Conservation (phyloP, 1,139 yeast genomes). For the Geotrichum europaeum region DNA sequence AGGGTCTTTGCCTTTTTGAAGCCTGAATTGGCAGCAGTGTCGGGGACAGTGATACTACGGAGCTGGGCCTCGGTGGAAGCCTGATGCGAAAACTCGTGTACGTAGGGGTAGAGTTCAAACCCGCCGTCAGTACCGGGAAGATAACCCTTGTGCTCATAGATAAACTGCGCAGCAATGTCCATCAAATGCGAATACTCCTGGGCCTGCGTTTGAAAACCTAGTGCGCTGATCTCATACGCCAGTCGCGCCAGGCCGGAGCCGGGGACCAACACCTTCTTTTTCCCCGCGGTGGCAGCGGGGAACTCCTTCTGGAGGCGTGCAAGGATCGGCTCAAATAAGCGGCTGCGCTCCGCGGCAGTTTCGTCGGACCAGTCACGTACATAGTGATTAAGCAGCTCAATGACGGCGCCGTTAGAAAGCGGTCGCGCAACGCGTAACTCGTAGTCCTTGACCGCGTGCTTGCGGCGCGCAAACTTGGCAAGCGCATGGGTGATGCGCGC, state of each 20-base stretch:
- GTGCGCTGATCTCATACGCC: constrained; percentile 53
- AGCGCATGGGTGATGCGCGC: constrained; percentile 43
- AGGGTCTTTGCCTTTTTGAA: constrained; percentile 35
- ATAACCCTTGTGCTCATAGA: constrained; percentile 27
- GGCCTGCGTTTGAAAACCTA: constrained; percentile 51
- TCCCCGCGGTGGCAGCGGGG: constrained; percentile 17
- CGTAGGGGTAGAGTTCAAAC: constrained; percentile 47
- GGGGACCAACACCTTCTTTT: constrained; percentile 50
- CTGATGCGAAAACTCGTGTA: constrained; percentile 71
- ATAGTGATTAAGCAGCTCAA: constrained; percentile 67
- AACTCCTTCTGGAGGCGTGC: constrained; percentile 33
- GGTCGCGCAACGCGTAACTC: constrained; percentile 35
- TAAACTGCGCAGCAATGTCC: constrained; percentile 62
- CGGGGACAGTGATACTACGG: constrained; percentile 39
- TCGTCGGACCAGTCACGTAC: constrained; percentile 63
- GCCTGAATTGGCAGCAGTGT: background rate
- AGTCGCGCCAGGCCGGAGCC: constrained; percentile 76
- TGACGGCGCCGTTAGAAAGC: constrained; percentile 45
- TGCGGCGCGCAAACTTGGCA: constrained; percentile 39
- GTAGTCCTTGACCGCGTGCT: constrained; percentile 41
- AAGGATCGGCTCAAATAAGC: constrained; percentile 47
- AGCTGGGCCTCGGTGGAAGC: constrained; percentile 45
- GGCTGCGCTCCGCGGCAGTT: constrained; percentile 45
- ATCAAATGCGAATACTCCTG: constrained; percentile 68
- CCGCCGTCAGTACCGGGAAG: background rate